These are phyloP conservation scores for Auricularia heimuer DNA, from an alignment of 768 basidiomycete species.

Conservation along the genomic window DNA sequence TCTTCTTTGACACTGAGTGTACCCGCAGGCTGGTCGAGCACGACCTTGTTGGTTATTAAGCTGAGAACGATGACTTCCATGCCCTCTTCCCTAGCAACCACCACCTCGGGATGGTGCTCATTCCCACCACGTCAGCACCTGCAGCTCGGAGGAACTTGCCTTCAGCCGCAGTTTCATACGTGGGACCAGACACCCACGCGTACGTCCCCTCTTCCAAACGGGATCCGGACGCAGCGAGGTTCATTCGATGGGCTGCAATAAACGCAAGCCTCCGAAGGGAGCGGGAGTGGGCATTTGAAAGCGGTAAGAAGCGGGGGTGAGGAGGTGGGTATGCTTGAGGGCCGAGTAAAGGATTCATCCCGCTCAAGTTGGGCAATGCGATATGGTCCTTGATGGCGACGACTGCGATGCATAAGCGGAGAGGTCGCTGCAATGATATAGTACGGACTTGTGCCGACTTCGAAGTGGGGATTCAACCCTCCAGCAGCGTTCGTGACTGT, in stretches of 20 bases:
- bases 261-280: slow-evolving; percentile 62
- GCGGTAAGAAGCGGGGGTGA: slow-evolving; percentile 69
- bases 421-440: neutral
- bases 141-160: slow-evolving; percentile 63
- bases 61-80: slow-evolving; percentile 71
- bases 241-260: slow-evolving; percentile 55
- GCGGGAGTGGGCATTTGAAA: slow-evolving; percentile 75
- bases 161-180: slow-evolving; percentile 84
- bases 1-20: slow-evolving; percentile 65
- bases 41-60: slow-evolving; percentile 78
- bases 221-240: slow-evolving; percentile 35
- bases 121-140: slow-evolving; percentile 87
- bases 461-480: slow-evolving; percentile 58
- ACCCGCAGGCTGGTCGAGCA: slow-evolving; percentile 42
- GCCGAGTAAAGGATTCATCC: slow-evolving; percentile 73
- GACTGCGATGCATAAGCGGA: slow-evolving; percentile 34
- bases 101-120: slow-evolving; percentile 87
- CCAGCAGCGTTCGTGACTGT: slow-evolving; percentile 86
- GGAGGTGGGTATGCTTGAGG: slow-evolving; percentile 42
- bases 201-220: slow-evolving; percentile 69
- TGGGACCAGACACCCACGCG: slow-evolving; percentile 85
- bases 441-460: slow-evolving; percentile 70
- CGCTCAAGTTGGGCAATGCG: slow-evolving; percentile 67
- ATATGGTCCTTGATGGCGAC: slow-evolving; percentile 80
- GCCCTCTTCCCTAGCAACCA: slow-evolving; percentile 67